phyloP scores from a whole-genome alignment of 2,329 filamentous ascomycete species.

The Alternaria hordeiaustralica region DNA sequence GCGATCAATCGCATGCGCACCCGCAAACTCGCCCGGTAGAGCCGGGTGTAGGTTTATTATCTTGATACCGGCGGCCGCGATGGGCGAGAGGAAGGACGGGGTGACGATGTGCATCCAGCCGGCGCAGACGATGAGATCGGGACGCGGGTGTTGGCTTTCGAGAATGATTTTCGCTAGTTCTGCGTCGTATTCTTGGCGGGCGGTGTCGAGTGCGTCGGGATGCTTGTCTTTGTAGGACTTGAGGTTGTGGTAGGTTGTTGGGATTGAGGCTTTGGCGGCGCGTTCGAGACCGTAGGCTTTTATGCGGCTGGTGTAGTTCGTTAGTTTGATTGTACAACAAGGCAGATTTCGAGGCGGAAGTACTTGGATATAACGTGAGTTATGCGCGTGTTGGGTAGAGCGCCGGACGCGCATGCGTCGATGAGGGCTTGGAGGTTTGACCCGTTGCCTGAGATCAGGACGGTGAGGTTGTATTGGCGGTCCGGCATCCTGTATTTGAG shows the following conservation, averaged over 20 bases:
- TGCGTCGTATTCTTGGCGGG: constrained; percentile 74
- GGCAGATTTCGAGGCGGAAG: not conserved
- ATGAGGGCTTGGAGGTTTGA: constrained; percentile 82
- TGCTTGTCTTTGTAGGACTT: constrained; percentile 76
- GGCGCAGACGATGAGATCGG: constrained; percentile 77
- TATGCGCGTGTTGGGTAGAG: constrained; percentile 61
- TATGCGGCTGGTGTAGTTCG: constrained; percentile 48
- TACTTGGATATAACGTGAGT: constrained; percentile 67
- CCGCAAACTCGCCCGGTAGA: constrained; percentile 76
- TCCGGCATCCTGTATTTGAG: constrained; percentile 24
- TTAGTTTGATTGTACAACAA: not conserved
- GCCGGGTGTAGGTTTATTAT: constrained; percentile 87
- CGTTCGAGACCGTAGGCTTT: constrained; percentile 69
- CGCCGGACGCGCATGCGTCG: constrained; percentile 60
- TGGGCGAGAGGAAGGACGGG: constrained; percentile 70
- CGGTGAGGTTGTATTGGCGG: constrained; percentile 61
- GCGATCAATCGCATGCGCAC: constrained; percentile 76
- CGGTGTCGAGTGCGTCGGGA: constrained; percentile 55
- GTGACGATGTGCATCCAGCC: constrained; percentile 90
- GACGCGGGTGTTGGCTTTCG: constrained; percentile 56
- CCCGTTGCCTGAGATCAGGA: constrained; percentile 69
- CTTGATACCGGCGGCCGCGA: constrained; percentile 66
- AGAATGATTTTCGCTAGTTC: constrained; percentile 75
- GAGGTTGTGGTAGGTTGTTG: constrained; percentile 82
- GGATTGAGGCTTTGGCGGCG: constrained; percentile 67